Base-by-base conservation (phyloP, 1,284 basidiomycete species). In the Ganoderma sp. region DNA sequence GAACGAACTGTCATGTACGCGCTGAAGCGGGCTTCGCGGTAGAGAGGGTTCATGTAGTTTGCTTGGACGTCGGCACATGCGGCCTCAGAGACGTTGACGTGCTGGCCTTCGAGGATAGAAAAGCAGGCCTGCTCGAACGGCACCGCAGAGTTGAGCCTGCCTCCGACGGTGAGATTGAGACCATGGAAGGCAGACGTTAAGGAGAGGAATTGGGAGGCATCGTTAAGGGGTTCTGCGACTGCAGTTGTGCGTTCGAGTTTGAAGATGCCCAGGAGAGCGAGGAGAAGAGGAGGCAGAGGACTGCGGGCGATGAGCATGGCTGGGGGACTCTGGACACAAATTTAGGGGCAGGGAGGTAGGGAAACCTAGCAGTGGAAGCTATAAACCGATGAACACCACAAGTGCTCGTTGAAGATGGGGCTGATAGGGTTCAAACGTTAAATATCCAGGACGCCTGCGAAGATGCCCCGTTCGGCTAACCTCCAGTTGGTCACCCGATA, bases 221-320 rank as follows among this genome's bases (percentile, higher is more conserved):
- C 34, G 42, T 61, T 15, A 22, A 89, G 86, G n/a, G 84, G 92
- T 73, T 86, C 82, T 66, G 84, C 58, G 5, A 22, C 19, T 22
- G 37, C 58, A 15, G 45, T 10, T 48, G n/a, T 10, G n/a, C n/a
- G n/a, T 22, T 8, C 45, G n/a, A 2, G 3, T 7, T n/a, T 48
- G n/a, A 22, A 48, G 45, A 22, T 39, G 39, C 22, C 10, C 17
- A 42, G 56, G 48, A 67, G 50, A 12, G 58, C 56, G 37, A 39
- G 1, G 57, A 69, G 41, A 12, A 66, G 19, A 7, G 34, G 32
- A 5, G 32, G 37, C 0, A 39, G n/a, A 39, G 56, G 17, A 28
- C n/a, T 52, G 28, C 43, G 65, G 12, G 58, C 61, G 50, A 63
- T 32, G 28, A 64, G 45, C 68, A 69, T 48, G 45, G 62, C 54